Evolutionary conservation across 139 green algal species (phyloP), one percentile per base, ranked within the genome.

Genomic region (Pleodorina starrii): DNA sequence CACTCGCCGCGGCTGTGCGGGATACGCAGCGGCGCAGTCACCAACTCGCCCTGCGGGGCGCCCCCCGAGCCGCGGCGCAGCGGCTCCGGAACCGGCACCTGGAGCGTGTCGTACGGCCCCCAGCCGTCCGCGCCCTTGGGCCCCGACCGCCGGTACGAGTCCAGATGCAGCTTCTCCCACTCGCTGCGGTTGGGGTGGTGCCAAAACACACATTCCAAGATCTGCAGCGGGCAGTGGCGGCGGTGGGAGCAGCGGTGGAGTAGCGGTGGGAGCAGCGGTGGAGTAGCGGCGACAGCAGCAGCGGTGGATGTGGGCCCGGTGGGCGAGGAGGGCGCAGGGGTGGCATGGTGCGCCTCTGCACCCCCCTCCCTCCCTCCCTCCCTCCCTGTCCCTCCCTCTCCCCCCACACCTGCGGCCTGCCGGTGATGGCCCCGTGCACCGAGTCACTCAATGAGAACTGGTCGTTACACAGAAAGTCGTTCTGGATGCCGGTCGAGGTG

Each of bases 141-240:
- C 43, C 81, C 60, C 27, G 60, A 10, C 5, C 6, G 1, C 16
- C 60, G 29, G 81, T 87, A 87, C 17, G 27, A 5, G 32, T 59
- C 40, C 43, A 76, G 42, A n/a, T 87, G 60, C 12, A 63, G 42
- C 42, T 46, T 38, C 81, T 77, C 81, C 81, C 81, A 87, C 19
- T 35, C 43, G 38, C 0, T 0, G n/a, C 81, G 60, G 25, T 16
- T 9, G 29, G 81, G 63, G 60, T 77, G 60, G 42, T 68, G n/a
- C 79, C 79, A 78, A 42, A 87, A 87, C 29, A 87, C 60, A 38
- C 81, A 87, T 60, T 87, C 81, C 2, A 78, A 73, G 3, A 87
- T 36, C 80, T 87, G 23, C n/a, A 50, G 50, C 10, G 32, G 76
- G 68, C 29, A n/a, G n/a, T n/a, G n/a, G n/a, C n/a, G n/a, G n/a